Conservation (phyloP, 441 rosid species). For the Kokia cookei region DNA sequence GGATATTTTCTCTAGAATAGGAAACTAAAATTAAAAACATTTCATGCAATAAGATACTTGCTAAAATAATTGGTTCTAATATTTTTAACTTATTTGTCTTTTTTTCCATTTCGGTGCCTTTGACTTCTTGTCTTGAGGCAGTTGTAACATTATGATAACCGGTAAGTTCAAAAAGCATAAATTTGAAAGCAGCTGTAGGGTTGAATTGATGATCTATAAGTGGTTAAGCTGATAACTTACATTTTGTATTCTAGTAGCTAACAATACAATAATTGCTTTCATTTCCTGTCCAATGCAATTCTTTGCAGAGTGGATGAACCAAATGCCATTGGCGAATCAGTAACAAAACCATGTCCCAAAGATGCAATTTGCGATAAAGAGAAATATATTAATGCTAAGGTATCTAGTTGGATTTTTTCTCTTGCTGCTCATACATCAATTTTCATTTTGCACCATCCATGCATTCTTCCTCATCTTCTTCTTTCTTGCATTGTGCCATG, state of each 20-base stretch:
- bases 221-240: background rate
- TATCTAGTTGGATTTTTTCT: constrained; percentile 16
- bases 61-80: too few relatives aligned
- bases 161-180: background rate
- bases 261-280: background rate
- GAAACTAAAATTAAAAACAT: too few relatives aligned
- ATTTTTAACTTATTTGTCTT: too few relatives aligned
- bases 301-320: constrained; percentile 45
- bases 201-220: background rate
- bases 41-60: too few relatives aligned
- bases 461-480: background rate
- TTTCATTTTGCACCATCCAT: background rate
- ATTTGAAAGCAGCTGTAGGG: background rate
- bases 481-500: background rate
- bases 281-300: constrained; percentile 10
- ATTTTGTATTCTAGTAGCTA: background rate
- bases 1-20: too few relatives aligned
- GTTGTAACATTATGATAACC: background rate
- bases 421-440: background rate
- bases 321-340: constrained; percentile 22
- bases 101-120: too few relatives aligned
- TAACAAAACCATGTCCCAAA: constrained; percentile 60
- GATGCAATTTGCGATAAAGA: constrained; percentile 56
- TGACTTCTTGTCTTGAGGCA: too few relatives aligned
- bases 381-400: constrained; percentile 79